Evolutionary conservation across 371 early-diverging fungal genomes (phyloP).

Genomic region (Actinomucor elegans): DNA sequence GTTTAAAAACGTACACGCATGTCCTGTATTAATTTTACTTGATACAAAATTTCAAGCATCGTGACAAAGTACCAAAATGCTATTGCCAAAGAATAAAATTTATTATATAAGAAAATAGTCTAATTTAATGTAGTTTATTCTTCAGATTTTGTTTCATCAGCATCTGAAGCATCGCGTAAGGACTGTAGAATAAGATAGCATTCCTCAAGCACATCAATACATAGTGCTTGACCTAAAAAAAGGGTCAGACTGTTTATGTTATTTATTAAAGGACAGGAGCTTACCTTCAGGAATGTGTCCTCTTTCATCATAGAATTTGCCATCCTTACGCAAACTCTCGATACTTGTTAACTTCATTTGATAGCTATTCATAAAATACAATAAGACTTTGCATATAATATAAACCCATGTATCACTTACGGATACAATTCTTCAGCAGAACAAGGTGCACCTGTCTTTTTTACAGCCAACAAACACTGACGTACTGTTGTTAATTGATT

Average conservation of each 20-base stretch:
- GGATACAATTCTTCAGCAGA: slow-evolving; percentile 53
- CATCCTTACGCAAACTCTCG: slow-evolving; percentile 78
- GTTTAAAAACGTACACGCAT: too few relatives aligned
- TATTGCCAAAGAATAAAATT: too few relatives aligned
- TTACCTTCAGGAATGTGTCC: slow-evolving; percentile 80
- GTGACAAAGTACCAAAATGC: too few relatives aligned
- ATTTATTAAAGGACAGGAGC: neutral
- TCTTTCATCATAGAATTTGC: slow-evolving; percentile 82
- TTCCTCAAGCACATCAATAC: slow-evolving; percentile 76
- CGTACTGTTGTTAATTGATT: slow-evolving; percentile 84
- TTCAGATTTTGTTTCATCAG: neutral
- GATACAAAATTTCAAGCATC: too few relatives aligned
- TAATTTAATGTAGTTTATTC: too few relatives aligned
- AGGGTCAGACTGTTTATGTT: neutral
- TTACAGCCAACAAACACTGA: slow-evolving; percentile 76
- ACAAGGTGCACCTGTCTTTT: slow-evolving; percentile 75
- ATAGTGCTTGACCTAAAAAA: slow-evolving; percentile 63
- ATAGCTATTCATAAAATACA: slow-evolving; percentile 40
- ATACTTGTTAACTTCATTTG: slow-evolving; percentile 84
- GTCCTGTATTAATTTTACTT: too few relatives aligned
- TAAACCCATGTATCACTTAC: slow-evolving; percentile 18
- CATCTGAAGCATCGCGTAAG: slow-evolving; percentile 46
- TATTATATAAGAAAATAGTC: too few relatives aligned
- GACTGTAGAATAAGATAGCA: slow-evolving; percentile 79
- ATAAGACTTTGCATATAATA: neutral